Base-by-base conservation (phyloP, 2,329 filamentous ascomycete species). In the Onygenales sp. region DNA sequence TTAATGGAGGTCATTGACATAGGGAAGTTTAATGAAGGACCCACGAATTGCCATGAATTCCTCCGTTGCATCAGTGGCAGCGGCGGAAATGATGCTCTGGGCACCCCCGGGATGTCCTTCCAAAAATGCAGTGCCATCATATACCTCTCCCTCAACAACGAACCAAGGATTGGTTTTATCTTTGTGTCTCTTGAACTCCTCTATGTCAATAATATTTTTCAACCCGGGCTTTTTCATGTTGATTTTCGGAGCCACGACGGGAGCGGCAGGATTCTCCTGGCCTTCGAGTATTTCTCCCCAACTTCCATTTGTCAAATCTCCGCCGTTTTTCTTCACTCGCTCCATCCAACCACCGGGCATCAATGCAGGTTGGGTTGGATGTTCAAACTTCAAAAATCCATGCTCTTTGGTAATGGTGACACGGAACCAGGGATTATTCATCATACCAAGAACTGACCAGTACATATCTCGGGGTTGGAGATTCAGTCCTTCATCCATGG, bases 341-440 rank as follows among this genome's bases (percentile, higher is more conserved):
- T 95, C 89, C 91, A 96, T 95, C 91, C 91, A 96, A 0, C 91
- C 91, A 11, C 87, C 87, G 0, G 86, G 78, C 59, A 85, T 84
- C 39, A 89, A 69, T 0, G 85, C 84, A 6, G 90, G 88, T 58
- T 90, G 86, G 2, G 89, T 94, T 0, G 91, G 91, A 61, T 96
- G 91, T 67, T 95, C 90, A 60, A 96, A 96, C 5, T 81, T 78
- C 43, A 95, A 70, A 7, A 65, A 69, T 13, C 80, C 75, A 0
- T 75, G 77, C 55, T 91, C 84, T 53, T 83, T 84, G 51, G 82
- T 80, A 52, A 96, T 86, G 2, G 84, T 81, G 1, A 96, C 80
- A 5, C 91, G 79, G 68, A 86, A 96, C 91, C 91, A 96, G 0
- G 89, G 87, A 62, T 95, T 95, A 71, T 95, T 95, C 91, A 96